A percentile compares a stretch with the other conserved stretches of the same genome.
Evolutionary conservation across 768 basidiomycete genomes (phyloP).

Genomic region (Tricholoma flavovirens): DNA sequence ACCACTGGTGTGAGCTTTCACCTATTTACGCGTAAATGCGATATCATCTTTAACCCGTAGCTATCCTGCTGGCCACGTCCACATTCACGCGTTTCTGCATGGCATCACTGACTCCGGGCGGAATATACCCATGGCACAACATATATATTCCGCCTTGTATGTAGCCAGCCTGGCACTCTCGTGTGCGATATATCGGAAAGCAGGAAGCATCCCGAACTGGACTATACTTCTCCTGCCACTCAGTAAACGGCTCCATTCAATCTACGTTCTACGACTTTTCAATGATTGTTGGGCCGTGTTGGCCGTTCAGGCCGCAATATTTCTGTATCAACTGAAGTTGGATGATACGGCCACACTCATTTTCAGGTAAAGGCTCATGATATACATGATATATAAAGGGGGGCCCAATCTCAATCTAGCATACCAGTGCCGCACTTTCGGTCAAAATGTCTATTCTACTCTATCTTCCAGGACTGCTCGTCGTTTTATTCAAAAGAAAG

Average conservation of each 20-base stretch:
- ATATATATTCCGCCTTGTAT: conserved; percentile 75
- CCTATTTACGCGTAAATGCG: neutral
- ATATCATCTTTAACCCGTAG: conserved; percentile 33
- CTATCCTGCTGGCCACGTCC: conserved; percentile 92
- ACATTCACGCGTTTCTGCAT: conserved; percentile 72
- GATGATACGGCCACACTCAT: conserved; percentile 62
- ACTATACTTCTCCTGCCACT: conserved; percentile 65
- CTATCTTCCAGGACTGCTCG: conserved; percentile 83
- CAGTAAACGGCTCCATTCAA: conserved; percentile 92
- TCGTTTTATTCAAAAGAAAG: conserved; percentile 71
- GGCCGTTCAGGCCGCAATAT: conserved; percentile 58
- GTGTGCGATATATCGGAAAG: conserved; percentile 61
- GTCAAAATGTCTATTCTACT: conserved; percentile 94
- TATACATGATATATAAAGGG: neutral
- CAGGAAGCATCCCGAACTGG: conserved; percentile 66
- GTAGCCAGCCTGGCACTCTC: conserved; percentile 56
- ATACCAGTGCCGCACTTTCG: conserved; percentile 67
- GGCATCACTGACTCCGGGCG: conserved; percentile 53
- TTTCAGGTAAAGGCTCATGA: conserved; percentile 55
- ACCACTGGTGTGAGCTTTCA: conserved; percentile 70
- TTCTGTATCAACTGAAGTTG: conserved; percentile 53
- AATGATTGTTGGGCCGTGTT: conserved; percentile 89
- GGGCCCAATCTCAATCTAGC: conserved; percentile 3
- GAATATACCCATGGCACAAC: conserved; percentile 62
- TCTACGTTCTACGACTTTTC: conserved; percentile 87